These are phyloP conservation scores for Skeletonema grethae DNA, from an alignment of 108 stramenopile species.

Conservation along the genomic window DNA sequence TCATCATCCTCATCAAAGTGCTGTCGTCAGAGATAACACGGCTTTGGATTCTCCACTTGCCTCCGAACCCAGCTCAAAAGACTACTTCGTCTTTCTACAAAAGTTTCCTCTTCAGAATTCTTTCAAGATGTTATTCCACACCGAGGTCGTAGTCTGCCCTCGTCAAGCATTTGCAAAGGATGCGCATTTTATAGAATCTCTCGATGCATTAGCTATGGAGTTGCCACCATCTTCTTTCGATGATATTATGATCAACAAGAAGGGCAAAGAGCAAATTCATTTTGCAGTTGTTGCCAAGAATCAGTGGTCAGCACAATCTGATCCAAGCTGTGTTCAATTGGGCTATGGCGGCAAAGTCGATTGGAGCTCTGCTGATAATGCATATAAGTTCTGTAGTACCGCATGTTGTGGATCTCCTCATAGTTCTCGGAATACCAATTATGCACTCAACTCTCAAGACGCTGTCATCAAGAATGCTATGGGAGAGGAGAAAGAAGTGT, in stretches of 20 bases:
- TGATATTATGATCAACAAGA: background rate
- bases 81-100: constrained; percentile 47
- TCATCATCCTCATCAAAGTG: background rate
- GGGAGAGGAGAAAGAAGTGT: constrained; percentile 42
- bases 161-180: constrained; percentile 27
- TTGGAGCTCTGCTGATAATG: constrained; percentile 2
- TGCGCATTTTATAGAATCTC: constrained; percentile 21
- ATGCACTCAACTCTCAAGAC: constrained; percentile 31
- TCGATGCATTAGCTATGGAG: constrained; percentile 18
- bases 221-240: constrained; percentile 11
- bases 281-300: constrained; percentile 21
- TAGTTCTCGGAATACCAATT: constrained; percentile 29
- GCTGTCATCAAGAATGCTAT: constrained; percentile 50
- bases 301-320: constrained; percentile 27
- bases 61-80: background rate
- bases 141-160: constrained; percentile 51
- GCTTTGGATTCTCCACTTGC: background rate
- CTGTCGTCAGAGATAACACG: background rate
- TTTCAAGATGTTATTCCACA: constrained; percentile 37
- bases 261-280: background rate
- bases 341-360: constrained; percentile 21
- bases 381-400: constrained; percentile 13
- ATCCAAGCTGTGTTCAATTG: constrained; percentile 35
- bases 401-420: constrained; percentile 45
- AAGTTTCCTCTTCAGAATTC: constrained; percentile 47